Evolutionary conservation across 2,329 filamentous ascomycete genomes (phyloP), one percentile per base, ranked within the genome.

Genomic region (Penicillium sp.): DNA sequence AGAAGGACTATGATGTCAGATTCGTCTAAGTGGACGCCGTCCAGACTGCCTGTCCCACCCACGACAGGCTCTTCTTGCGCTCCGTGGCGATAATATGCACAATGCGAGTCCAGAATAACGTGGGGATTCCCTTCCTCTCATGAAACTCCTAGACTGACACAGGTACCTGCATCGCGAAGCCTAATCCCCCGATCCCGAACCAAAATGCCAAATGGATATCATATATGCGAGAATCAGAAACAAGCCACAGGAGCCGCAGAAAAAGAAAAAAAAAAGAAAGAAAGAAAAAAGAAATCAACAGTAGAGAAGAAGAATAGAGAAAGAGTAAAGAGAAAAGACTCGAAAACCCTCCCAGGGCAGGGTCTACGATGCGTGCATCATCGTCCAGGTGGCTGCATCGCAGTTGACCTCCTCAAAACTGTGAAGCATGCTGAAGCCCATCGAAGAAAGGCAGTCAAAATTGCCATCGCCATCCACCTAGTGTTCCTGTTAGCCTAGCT

Each of bases 371-470:
- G 76, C 69, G 50, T 78, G 75, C 63, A 80, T 77, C 74, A 80
- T 77, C 1, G 76, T 82, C 82, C 82, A 85, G 7, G 81, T 84
- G 45, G 81, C 78, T 42, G 82, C 82, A 68, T 87, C 84, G 64
- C 82, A 85, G 54, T 85, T 88, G 48, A 94, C 82, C 70, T 95
- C 89, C 64, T 95, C 90, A 70, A 91, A 95, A 38, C 81, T 86
- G 72, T 93, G 87, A 57, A 91, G 74, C 42, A 89, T 82, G 58
- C 85, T 84, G 66, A 95, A 95, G 1, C 90, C 90, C 87, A 95
- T 90, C 0, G 84, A 84, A 50, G 85, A 79, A 53, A 95, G 76
- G 33, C 86, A 84, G 69, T 94, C 89, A 58, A 85, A 84, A 44
- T 85, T 83, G 48, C 88, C 87, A 65, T 91, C 88, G 15, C 82